A percentile compares a stretch with the other conserved stretches of the same genome.
These are phyloP conservation scores for Orbilia ellipsospora DNA, from an alignment of 2,329 filamentous ascomycete genomes.

Conservation along the genomic window DNA sequence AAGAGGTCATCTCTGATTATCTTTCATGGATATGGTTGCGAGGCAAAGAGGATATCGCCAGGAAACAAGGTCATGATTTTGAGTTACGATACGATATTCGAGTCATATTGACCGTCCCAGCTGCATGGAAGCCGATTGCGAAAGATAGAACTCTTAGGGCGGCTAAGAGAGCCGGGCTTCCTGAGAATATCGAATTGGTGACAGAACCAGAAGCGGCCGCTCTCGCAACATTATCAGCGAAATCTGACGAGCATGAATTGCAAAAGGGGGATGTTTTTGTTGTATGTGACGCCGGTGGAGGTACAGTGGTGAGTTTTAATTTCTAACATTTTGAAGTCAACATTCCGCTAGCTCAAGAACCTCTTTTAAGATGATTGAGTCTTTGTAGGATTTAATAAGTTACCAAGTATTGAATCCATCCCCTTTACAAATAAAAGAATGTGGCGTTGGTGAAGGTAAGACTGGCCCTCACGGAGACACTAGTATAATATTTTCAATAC, in stretches of 20 bases:
- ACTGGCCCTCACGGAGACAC: background rate
- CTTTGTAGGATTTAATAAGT: conserved; percentile 65
- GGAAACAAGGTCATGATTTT: conserved; percentile 63
- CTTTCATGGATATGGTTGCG: conserved; percentile 66
- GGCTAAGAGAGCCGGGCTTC: conserved; percentile 58
- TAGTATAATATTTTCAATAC: background rate
- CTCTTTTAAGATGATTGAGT: background rate
- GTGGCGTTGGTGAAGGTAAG: conserved; percentile 71
- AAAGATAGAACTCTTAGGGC: conserved; percentile 67
- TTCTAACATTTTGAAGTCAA: background rate
- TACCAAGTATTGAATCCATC: conserved; percentile 81
- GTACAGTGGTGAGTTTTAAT: conserved; percentile 60
- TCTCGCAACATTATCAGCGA: conserved; percentile 56
- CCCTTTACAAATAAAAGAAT: conserved; percentile 81
- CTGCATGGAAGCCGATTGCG: conserved; percentile 67
- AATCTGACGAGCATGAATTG: background rate
- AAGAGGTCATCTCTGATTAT: conserved; percentile 65
- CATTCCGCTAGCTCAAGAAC: too few relatives aligned
- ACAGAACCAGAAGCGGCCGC: conserved; percentile 60
- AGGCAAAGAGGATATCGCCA: conserved; percentile 65
- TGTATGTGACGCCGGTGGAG: conserved; percentile 69
- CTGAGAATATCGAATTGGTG: conserved; percentile 54
- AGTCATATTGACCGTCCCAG: conserved; percentile 68
- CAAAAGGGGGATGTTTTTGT: conserved; percentile 66
- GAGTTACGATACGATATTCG: conserved; percentile 65